phyloP scores from a whole-genome alignment of 2,329 filamentous ascomycete species.

The Metarhizium rileyi region DNA sequence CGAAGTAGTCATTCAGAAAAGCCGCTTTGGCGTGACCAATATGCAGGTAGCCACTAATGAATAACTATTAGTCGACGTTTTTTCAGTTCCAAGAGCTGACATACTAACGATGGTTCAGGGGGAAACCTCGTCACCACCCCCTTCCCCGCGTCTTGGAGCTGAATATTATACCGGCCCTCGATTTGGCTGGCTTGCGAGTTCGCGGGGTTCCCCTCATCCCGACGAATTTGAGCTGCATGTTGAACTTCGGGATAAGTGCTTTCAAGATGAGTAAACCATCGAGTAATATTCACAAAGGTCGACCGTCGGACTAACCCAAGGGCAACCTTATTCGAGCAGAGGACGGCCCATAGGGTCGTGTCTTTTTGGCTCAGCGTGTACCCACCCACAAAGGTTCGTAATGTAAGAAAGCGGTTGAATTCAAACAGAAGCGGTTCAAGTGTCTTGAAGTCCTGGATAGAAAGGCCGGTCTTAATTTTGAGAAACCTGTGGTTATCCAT shows the following conservation, averaged over 20 bases:
- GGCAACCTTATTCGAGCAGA: not conserved
- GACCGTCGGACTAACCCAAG: not conserved
- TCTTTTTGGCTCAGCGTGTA: not conserved
- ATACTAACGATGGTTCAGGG: constrained; percentile 60
- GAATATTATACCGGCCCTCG: constrained; percentile 54
- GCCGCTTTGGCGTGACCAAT: constrained; percentile 86
- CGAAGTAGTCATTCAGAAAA: constrained; percentile 83
- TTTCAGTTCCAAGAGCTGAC: not conserved
- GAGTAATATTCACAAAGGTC: not conserved
- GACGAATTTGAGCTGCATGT: not conserved
- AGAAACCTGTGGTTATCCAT: too few relatives aligned
- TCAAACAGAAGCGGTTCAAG: too few relatives aligned
- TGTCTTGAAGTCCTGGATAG: too few relatives aligned
- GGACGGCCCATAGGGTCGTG: not conserved
- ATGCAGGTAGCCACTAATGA: constrained; percentile 65
- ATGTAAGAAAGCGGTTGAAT: not conserved
- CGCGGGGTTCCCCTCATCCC: too few relatives aligned
- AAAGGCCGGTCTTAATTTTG: too few relatives aligned
- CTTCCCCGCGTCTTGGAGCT: constrained; percentile 65
- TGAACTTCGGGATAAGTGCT: not conserved
- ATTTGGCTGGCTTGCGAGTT: not conserved
- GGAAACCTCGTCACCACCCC: constrained; percentile 80
- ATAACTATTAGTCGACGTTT: too few relatives aligned
- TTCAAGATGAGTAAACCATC: constrained; percentile 1
- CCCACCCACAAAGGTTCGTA: not conserved